Base-by-base conservation (phyloP, 495 filamentous ascomycete genomes). In the Tetracladium setigerum region DNA sequence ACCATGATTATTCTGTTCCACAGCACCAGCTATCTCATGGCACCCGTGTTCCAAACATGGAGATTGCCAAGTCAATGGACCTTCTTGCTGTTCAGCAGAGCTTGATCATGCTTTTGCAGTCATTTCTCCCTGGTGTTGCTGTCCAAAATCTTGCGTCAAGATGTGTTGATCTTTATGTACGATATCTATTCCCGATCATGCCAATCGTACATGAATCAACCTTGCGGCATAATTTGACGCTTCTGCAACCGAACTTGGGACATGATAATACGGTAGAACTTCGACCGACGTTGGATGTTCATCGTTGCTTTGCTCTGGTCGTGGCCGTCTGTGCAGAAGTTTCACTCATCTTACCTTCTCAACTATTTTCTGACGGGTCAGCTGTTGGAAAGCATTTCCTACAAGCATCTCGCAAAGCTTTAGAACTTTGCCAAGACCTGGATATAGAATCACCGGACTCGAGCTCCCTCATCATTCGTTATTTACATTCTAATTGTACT, bases 401-500 rank as follows among this genome's bases (percentile, higher is more conserved):
- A n/a, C 31, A 34, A n/a, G 31, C 31, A 9, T 34, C 31, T 34
- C 31, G 31, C 9, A 34, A 34, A 34, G 31, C 31, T n/a, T 34
- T 34, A n/a, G 46, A 18, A 2, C 49, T 44, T 12, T 59, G 59
- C 17, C 47, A 59, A n/a, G 60, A 63, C 32, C 47, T 53, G 14
- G 60, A 63, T 48, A 50, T 63, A 12, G 60, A 63, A 37, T 46
- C 47, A 22, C 54, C 59, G 18, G 57, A 56, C 42, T 50, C 59
- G 15, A 61, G 55, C 36, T 63, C 60, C 0, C 51, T 63, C 22
- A 55, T 49, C 12, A 55, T 61, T 38, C 58, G 60, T 12, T 61
- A 63, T 31, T 56, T 61, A 15, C 60, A 63, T 41, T 63, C 60
- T 37, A 60, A 62, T 41, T 63, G 59, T 44, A 46, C 59, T 43